These are phyloP conservation scores for Leptographium flavum DNA, from an alignment of 2,329 filamentous ascomycete species.

Conservation along the genomic window DNA sequence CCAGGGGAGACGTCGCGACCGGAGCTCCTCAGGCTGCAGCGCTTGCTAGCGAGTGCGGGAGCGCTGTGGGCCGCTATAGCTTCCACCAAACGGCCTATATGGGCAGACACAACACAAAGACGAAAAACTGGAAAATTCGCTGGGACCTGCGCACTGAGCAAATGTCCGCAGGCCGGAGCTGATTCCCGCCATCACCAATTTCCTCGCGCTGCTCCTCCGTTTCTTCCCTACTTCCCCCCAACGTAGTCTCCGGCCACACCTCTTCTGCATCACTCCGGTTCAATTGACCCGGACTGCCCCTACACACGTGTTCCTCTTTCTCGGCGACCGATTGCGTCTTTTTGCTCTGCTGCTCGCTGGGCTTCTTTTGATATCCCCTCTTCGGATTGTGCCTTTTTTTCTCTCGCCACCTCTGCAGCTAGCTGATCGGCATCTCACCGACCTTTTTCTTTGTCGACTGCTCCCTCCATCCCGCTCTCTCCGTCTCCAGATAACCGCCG, in stretches of 20 bases:
- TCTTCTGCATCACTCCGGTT: background rate
- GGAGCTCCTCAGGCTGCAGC: background rate
- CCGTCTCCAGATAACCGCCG: constrained; percentile 12
- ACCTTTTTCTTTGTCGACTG: no score
- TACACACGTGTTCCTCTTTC: background rate
- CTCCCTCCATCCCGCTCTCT: background rate
- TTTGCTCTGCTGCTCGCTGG: background rate
- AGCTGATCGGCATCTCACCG: background rate
- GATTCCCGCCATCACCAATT: background rate
- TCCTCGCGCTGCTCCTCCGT: background rate
- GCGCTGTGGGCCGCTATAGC: background rate
- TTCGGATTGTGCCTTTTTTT: no score
- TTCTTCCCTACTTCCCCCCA: background rate
- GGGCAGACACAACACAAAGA: no score
- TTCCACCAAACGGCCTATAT: no score
- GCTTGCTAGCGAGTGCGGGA: background rate
- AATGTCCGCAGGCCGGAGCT: background rate
- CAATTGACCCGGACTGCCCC: background rate
- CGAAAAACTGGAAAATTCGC: background rate
- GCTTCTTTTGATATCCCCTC: background rate
- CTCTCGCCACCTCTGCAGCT: background rate
- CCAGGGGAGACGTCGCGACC: no score
- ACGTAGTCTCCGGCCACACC: background rate
- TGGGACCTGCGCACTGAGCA: background rate
- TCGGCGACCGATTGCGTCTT: background rate